phyloP scores from a whole-genome alignment of 2,329 filamentous ascomycete species.

The Pseudogymnoascus sp. region DNA sequence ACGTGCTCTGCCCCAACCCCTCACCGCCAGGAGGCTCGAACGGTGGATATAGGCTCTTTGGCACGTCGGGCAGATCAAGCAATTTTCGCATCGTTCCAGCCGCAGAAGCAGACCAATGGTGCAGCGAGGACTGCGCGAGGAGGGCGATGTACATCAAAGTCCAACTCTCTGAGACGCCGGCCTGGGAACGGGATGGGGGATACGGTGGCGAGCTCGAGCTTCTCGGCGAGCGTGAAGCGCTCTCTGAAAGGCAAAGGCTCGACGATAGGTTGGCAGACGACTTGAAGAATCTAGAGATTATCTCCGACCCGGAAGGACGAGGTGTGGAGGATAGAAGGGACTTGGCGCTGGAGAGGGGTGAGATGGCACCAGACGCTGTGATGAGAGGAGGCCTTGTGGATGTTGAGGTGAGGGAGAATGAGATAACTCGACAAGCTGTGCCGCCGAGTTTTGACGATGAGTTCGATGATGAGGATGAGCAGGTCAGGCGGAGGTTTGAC shows the following conservation, averaged over 20 bases:
- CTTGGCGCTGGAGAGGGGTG: conserved; percentile 46
- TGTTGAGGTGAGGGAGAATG: conserved; percentile 47
- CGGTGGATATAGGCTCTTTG: conserved; percentile 62
- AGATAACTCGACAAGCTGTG: conserved; percentile 33
- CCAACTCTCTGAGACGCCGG: conserved; percentile 77
- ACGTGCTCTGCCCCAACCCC: conserved; percentile 66
- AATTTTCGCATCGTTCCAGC: conserved; percentile 62
- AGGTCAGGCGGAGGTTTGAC: conserved; percentile 24
- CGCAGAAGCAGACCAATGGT: conserved; percentile 78
- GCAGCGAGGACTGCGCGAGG: conserved; percentile 68
- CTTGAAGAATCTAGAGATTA: conserved; percentile 36
- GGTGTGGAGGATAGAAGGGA: conserved; percentile 34
- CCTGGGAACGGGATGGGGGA: conserved; percentile 62
- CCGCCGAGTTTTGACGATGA: conserved; percentile 32
- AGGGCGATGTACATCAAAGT: conserved; percentile 80
- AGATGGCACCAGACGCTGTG: conserved; percentile 20
- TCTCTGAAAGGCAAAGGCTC: conserved; percentile 38
- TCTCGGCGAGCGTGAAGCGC: conserved; percentile 57
- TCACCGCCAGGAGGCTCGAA: conserved; percentile 48
- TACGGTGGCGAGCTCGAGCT: conserved; percentile 46
- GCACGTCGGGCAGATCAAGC: conserved; percentile 40
- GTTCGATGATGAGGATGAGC: conserved; percentile 23
- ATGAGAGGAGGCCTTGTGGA: conserved; percentile 31
- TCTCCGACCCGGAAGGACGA: conserved; percentile 35
- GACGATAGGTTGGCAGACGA: conserved; percentile 18